These are phyloP conservation scores for Scheffersomyces ergatensis DNA, from an alignment of 805 yeast species.

Conservation along the genomic window DNA sequence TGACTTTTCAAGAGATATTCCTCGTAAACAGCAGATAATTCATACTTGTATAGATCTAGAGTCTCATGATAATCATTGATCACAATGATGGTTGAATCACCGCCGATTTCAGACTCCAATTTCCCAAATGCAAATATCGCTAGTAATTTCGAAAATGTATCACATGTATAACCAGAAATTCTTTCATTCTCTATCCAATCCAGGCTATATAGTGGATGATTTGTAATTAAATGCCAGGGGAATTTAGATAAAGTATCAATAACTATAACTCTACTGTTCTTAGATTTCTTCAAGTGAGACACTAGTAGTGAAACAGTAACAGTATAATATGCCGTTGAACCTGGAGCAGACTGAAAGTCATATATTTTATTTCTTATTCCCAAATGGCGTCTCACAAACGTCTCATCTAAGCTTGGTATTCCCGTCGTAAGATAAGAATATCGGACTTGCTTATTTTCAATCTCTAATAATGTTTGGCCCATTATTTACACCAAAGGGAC, in stretches of 20 bases:
- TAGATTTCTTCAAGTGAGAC: constrained; percentile 22
- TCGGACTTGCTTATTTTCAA: constrained; percentile 1
- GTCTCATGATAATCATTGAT: constrained; percentile 33
- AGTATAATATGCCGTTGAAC: constrained; percentile 17
- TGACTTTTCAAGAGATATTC: constrained; percentile 30
- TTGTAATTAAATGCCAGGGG: constrained; percentile 21
- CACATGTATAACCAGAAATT: constrained; percentile 11
- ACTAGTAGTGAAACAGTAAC: constrained; percentile 21
- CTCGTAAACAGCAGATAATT: constrained; percentile 31
- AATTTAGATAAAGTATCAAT: constrained; percentile 30
- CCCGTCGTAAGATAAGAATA: constrained; percentile 26
- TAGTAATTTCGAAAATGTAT: constrained; percentile 27
- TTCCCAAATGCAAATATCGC: constrained; percentile 14
- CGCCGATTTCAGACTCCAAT: neutral
- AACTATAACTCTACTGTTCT: constrained; percentile 18
- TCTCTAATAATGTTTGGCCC: neutral
- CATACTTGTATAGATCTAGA: constrained; percentile 31
- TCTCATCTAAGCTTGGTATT: constrained; percentile 25
- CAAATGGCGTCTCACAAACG: constrained; percentile 12
- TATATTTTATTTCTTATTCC: constrained; percentile 13
- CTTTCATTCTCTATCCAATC: constrained; percentile 16
- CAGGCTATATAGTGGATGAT: constrained; percentile 16
- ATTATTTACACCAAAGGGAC: neutral
- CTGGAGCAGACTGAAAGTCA: constrained; percentile 39
- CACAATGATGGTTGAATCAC: constrained; percentile 18